Base-by-base conservation (phyloP, 163 green algal species). In the Coccomyxa subellipsoidea region DNA sequence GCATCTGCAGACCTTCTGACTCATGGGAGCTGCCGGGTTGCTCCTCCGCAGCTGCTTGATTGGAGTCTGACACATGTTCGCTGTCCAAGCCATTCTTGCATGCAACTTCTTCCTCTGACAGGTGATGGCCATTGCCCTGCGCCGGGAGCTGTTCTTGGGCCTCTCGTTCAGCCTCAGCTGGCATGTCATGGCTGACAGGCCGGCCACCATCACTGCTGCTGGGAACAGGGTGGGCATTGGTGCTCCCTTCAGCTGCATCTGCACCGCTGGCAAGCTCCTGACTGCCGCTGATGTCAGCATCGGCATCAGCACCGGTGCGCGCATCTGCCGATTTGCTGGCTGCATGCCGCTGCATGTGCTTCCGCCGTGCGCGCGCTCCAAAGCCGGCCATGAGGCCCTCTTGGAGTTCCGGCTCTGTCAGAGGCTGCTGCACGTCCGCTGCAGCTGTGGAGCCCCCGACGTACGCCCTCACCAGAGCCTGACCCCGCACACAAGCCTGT, bases 331-430 rank as follows among this genome's bases (percentile, higher is more conserved):
- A 18, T 12, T 34, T 1, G 66, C 66, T 73, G 66, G 66, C 66
- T 32, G 66, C 66, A 6, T 73, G 66, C 10, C 66, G 66, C 66
- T 73, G 66, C 66, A 73, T 32, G 66, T 35, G 66, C 66, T 73
- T 73, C 66, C 66, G 66, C 6, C 66, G 27, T 4, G 66, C 66
- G 27, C 66, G 66, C 66, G 66, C 27, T 23, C 66, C 66, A 7
- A 36, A 73, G 66, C 66, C 66, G 66, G 66, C 66, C 66, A 73
- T 73, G 66, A 73, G 66, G 66, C 66, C 66, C 66, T 73, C 66
- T 23, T 73, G 66, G 8, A 73, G 66, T 1, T 73, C 66, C 66
- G 31, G 21, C 1, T 73, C 66, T n/a, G 66, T 36, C 66, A 73
- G 66, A 8, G 47, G 3, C 10, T 7, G 6, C 5, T 34, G 2